phyloP scores from a whole-genome alignment of 1,284 basidiomycete genomes.

The Porphyrellus sp. region DNA sequence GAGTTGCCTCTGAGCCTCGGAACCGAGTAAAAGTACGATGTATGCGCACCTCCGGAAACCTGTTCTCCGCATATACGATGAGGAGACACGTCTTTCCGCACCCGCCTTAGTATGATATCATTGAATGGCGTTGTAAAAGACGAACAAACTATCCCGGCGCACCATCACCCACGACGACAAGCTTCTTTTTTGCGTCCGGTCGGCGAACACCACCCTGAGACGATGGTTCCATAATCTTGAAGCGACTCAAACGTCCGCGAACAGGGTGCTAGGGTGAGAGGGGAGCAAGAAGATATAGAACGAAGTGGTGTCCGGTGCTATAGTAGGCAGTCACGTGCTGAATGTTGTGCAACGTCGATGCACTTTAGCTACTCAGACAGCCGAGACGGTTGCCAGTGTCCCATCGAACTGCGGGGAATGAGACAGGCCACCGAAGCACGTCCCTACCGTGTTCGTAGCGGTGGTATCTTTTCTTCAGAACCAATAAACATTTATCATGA shows the following conservation, averaged over 20 bases:
- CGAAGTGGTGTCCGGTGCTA: neutral
- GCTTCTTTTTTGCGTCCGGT: slow-evolving; percentile 84
- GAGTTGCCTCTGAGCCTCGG: slow-evolving; percentile 9
- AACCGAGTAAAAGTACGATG: slow-evolving; percentile 6
- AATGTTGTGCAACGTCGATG: too few relatives aligned
- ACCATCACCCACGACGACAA: slow-evolving; percentile 90
- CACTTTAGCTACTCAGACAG: too few relatives aligned
- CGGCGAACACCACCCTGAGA: slow-evolving; percentile 37
- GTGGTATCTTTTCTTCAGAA: neutral
- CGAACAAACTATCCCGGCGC: slow-evolving; percentile 43
- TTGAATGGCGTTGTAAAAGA: slow-evolving; percentile 32
- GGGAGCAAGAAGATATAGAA: neutral
- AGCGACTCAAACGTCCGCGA: neutral
- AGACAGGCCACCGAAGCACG: neutral
- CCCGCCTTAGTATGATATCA: slow-evolving; percentile 49
- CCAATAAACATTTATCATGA: too few relatives aligned
- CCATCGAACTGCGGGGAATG: neutral
- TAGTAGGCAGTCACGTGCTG: slow-evolving; percentile 19
- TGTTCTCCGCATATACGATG: slow-evolving; percentile 95
- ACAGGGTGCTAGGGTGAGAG: neutral
- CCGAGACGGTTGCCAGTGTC: neutral
- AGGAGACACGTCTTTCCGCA: slow-evolving; percentile 90
- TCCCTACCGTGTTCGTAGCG: neutral
- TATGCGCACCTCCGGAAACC: slow-evolving; percentile 87
- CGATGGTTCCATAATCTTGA: slow-evolving; percentile 24